Percentiles rank a stretch among this genome's conserved stretches.
phyloP scores from a whole-genome alignment of 176 grass and related monocot species.

The Puccinellia tenuiflora region DNA sequence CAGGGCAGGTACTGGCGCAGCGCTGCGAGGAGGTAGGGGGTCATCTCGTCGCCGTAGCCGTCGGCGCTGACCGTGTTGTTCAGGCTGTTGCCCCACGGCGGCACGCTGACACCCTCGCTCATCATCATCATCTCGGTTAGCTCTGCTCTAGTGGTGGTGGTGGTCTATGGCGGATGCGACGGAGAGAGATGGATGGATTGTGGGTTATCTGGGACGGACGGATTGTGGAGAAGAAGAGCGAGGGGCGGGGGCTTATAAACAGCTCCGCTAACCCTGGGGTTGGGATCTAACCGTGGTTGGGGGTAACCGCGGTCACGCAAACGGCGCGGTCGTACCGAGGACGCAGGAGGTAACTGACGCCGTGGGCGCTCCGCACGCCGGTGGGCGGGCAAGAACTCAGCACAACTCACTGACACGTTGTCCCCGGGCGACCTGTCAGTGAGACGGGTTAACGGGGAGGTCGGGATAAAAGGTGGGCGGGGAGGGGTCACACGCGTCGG shows the following conservation, averaged over 20 bases:
- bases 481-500: conserved; percentile 35
- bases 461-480: background rate
- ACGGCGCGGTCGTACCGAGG: background rate
- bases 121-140: conserved; percentile 53
- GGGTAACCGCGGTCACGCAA: background rate
- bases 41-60: conserved; percentile 28
- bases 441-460: fast-evolving
- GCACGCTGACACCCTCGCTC: conserved; percentile 48
- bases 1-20: conserved; percentile 47
- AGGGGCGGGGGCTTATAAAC: conserved; percentile 47
- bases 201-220: background rate
- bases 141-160: background rate
- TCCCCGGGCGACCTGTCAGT: fast-evolving
- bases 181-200: too few relatives aligned
- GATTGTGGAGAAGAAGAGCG: background rate
- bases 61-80: too few relatives aligned
- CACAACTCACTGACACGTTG: fast-evolving
- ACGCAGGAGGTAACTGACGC: conserved; percentile 5
- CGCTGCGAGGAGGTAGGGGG: conserved; percentile 48
- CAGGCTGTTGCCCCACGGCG: conserved; percentile 58
- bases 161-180: background rate
- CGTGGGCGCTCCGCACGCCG: background rate
- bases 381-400: fast-evolving
- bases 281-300: background rate
- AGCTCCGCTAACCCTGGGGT: conserved; percentile 19